Evolutionary conservation across 2,329 filamentous ascomycete genomes (phyloP), one percentile per base, ranked within the genome.

Genomic region (Westerdykella ornata): DNA sequence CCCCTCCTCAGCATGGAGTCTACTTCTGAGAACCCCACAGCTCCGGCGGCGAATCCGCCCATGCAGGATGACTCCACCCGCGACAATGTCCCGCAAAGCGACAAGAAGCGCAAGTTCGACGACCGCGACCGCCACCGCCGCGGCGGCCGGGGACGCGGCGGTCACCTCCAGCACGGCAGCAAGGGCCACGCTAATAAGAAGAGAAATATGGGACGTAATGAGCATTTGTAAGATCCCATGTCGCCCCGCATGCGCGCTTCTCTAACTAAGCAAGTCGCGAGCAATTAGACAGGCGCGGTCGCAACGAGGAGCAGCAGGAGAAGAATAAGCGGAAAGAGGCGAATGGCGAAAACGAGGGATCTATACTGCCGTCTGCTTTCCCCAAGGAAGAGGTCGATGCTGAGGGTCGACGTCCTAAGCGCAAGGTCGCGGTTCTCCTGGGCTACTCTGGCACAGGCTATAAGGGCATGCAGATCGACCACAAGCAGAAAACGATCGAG

Each of bases 371-470:
- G 5, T 71, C 72, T 4, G 68, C 75, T 32, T 84, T 82, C 56
- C 72, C 78, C 40, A 77, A 85, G 54, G 88, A 92, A 49, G 89
- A 96, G 68, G 90, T 96, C 53, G 86, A 84, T 11, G 81, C 81
- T 35, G 92, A 98, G 65, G 82, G 84, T 62, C 82, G 90, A 49
- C 81, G 81, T 42, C 92, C 92, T 17, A 98, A 98, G 76, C 82
- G 86, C 67, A 98, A 98, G 72, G 90, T 96, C 37, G 92, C 90
- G 31, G 88, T 98, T 22, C 72, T 97, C 73, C 82, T 98, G 54
- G 92, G 92, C 13, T 98, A 98, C 67, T 88, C 89, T 5, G 92
- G 92, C 37, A 95, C 88, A 8, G 92, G 92, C 13, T 98, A 98
- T 73, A 89, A 88, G 69, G 92, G 92, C 57, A 94, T 98, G 82